phyloP scores from a whole-genome alignment of 139 green algal genomes.

The Picochlorum costavermella region DNA sequence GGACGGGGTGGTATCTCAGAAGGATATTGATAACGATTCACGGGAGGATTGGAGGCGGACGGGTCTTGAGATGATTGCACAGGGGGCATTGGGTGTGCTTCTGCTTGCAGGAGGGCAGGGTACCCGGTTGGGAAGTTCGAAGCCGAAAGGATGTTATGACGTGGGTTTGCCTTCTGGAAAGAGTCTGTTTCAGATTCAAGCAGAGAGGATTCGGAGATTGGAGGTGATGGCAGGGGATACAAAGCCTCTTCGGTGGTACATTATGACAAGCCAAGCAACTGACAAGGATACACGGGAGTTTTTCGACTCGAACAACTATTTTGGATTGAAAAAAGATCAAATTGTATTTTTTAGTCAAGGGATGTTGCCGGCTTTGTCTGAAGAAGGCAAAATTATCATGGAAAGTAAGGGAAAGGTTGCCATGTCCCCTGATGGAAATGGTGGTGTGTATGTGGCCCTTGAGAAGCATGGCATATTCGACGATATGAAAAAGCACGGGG shows the following conservation, averaged over 20 bases:
- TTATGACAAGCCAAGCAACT: slow-evolving; percentile 89
- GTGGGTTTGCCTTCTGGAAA: slow-evolving; percentile 84
- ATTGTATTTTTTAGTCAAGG: slow-evolving; percentile 80
- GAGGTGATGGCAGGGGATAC: slow-evolving; percentile 28
- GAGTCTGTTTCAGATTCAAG: slow-evolving; percentile 84
- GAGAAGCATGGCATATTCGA: slow-evolving; percentile 39
- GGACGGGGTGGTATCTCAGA: slow-evolving; percentile 17
- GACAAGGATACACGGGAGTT: slow-evolving; percentile 58
- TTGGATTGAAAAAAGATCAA: slow-evolving; percentile 63
- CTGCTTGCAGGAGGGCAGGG: slow-evolving; percentile 88
- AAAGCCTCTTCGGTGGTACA: slow-evolving; percentile 57
- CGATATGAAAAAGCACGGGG: slow-evolving; percentile 53
- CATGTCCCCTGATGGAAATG: slow-evolving; percentile 89
- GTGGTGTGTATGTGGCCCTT: slow-evolving; percentile 85
- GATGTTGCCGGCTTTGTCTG: slow-evolving; percentile 73
- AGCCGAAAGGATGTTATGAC: slow-evolving; percentile 91
- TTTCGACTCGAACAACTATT: slow-evolving; percentile 64
- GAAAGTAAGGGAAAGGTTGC: slow-evolving; percentile 42
- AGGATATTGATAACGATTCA: slow-evolving; percentile 19
- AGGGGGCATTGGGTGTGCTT: slow-evolving; percentile 67
- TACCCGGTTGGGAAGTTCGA: slow-evolving; percentile 75
- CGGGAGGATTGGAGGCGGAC: slow-evolving; percentile 22
- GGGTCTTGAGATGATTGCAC: slow-evolving; percentile 40
- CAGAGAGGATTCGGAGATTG: slow-evolving; percentile 70
- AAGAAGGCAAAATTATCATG: slow-evolving; percentile 77